Conservation (phyloP, 495 filamentous ascomycete genomes). For the Podospora bellae-mahoneyi region DNA sequence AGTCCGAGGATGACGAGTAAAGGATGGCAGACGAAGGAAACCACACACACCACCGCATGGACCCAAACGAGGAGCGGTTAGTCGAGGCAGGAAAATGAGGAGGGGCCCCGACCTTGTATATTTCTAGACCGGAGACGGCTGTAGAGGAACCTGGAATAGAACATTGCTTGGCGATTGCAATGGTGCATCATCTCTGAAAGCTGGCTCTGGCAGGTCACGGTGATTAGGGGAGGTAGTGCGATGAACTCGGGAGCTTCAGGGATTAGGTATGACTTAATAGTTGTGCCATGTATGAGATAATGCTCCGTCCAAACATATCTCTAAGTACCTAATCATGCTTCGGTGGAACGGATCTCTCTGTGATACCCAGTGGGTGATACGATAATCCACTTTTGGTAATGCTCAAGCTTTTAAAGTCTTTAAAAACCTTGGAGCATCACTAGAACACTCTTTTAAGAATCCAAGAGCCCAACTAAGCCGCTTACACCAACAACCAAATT, state of each 20-base stretch:
- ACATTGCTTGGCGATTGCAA: constrained; percentile 10
- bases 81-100: constrained; percentile 7
- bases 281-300: constrained; percentile 10
- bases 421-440: background rate
- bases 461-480: background rate
- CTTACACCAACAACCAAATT: background rate
- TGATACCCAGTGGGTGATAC: background rate
- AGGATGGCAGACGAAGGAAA: background rate
- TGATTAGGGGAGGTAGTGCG: background rate
- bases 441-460: no score
- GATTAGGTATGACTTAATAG: constrained; percentile 10
- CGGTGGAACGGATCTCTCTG: background rate
- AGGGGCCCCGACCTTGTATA: constrained; percentile 23
- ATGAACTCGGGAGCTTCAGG: background rate
- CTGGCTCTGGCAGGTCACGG: background rate
- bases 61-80: background rate
- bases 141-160: constrained; percentile 26
- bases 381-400: background rate
- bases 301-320: background rate
- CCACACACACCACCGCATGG: background rate
- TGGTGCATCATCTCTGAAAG: background rate
- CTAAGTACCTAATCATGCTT: background rate
- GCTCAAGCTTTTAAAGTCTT: background rate
- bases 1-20: constrained; percentile 36
- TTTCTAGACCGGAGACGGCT: constrained; percentile 21